Conservation (phyloP, 2,329 filamentous ascomycete species). For the Alternaria sp. region DNA sequence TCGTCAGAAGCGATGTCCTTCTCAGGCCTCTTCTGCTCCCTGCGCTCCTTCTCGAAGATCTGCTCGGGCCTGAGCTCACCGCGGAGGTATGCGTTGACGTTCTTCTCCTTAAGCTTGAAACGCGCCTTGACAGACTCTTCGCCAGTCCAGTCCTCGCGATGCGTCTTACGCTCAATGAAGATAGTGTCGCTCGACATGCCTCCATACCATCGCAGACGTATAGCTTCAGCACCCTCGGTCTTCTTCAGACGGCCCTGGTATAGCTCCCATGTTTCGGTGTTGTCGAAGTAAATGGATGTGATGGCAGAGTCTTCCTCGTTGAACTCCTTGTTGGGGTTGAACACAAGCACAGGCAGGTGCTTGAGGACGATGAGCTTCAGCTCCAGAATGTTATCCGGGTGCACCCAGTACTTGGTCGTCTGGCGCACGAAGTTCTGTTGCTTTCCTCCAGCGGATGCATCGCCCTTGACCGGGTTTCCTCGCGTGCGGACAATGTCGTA, state of each 20-base stretch:
- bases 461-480: slow-evolving; percentile 90
- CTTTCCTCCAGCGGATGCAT: slow-evolving; percentile 85
- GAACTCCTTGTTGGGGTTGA: slow-evolving; percentile 97
- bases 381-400: slow-evolving; percentile 97
- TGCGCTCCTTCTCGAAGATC: slow-evolving; percentile 95
- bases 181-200: slow-evolving; percentile 95
- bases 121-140: slow-evolving; percentile 99
- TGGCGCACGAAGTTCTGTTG: slow-evolving; percentile 97
- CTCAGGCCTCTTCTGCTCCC: slow-evolving; percentile 91
- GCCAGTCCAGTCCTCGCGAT: slow-evolving; percentile 98
- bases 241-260: slow-evolving; percentile 96
- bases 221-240: slow-evolving; percentile 95
- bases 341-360: slow-evolving; percentile 94
- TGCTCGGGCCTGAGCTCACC: slow-evolving; percentile 84
- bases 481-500: slow-evolving; percentile 94
- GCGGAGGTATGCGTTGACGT: slow-evolving; percentile 87
- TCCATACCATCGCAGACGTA: slow-evolving; percentile 95
- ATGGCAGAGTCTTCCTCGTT: slow-evolving; percentile 90
- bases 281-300: slow-evolving; percentile 98
- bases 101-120: slow-evolving; percentile 95
- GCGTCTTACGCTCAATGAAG: slow-evolving; percentile 96
- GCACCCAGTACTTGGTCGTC: slow-evolving; percentile 99
- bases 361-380: slow-evolving; percentile 97
- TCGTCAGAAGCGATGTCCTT: slow-evolving; percentile 92
- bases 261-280: slow-evolving; percentile 89